Base-by-base conservation (phyloP, 257 asterid species). In the Apocynum venetum region DNA sequence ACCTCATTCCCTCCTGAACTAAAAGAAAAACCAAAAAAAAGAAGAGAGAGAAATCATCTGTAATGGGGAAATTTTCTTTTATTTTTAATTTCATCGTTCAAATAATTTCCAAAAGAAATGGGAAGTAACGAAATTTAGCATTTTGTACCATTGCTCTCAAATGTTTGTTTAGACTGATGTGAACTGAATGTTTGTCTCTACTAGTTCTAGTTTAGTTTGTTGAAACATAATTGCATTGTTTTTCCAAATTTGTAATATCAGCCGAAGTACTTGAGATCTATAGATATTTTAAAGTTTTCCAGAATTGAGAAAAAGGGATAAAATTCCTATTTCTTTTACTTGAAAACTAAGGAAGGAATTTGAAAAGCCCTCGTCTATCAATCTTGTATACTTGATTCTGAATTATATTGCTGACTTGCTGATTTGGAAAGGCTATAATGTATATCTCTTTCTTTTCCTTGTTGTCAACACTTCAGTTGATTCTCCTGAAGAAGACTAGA, bases 401-500 rank as follows among this genome's bases (percentile, higher is more conserved):
- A 31, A 43, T 71, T 70, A 44, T 75, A 44, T 75, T 66, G 71
- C 8, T 56, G 59, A 56, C 15, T 40, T 66, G 71, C 8, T 56
- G 59, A 56, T 10, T 40, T 56, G 72, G 38, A 66, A 57, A 64
- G 61, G 36, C 14, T 41, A 14, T 71, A 43, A 72, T 73, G 36
- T 51, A 48, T 77, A 25, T 25, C 76, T 36, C 55, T 67, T 80
- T 77, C 74, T 71, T 73, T 75, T 70, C 9, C 76, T 72, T 80
- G 74, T 19, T 80, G 73, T 66, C 43, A 59, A 9, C 79, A 67
- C 61, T 43, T 82, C 49, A 70, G 55, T 43, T 73, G 77, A 56
- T 80, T 85, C 84, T 77, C 17, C 65, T 67, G 71, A 43, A 36
- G 78, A 76, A 38, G 70, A 75, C 68, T 60, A 55, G 77, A 44